These are phyloP conservation scores for Platismatia glauca DNA, from an alignment of 495 filamentous ascomycete species.

Conservation along the genomic window DNA sequence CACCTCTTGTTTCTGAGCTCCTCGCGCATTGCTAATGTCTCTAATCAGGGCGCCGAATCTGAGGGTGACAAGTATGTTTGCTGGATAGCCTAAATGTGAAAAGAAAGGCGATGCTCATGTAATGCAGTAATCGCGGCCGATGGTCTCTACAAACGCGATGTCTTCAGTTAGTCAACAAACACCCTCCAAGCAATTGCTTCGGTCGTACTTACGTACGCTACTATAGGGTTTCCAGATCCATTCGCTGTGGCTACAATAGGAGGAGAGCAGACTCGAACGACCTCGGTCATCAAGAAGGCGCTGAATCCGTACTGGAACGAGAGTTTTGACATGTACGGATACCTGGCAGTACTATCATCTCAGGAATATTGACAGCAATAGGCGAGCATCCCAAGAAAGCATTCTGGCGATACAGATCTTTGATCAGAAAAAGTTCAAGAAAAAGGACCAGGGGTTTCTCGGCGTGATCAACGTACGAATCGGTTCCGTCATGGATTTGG, in stretches of 20 bases:
- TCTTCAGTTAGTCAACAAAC: conserved; percentile 67
- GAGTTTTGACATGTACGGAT: conserved; percentile 82
- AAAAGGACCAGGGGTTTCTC: conserved; percentile 98
- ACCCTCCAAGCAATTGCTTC: neutral
- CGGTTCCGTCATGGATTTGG: conserved; percentile 84
- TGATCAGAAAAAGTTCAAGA: conserved; percentile 99
- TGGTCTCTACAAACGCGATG: conserved; percentile 97
- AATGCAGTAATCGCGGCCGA: conserved; percentile 88
- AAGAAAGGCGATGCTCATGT: conserved; percentile 7
- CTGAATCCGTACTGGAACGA: conserved; percentile 99
- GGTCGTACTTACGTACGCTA: conserved; percentile 6
- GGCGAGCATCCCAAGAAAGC: conserved; percentile 81
- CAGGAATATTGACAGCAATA: conserved; percentile 29
- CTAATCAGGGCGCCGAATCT: conserved; percentile 47
- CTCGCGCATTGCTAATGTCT: conserved; percentile 30
- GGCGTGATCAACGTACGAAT: conserved; percentile 96
- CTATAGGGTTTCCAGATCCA: conserved; percentile 85
- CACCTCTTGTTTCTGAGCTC: conserved; percentile 1
- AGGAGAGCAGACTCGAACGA: conserved; percentile 94
- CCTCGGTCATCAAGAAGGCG: conserved; percentile 90
- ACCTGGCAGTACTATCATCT: conserved; percentile 2
- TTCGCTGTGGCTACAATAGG: conserved; percentile 95
- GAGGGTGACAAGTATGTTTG: conserved; percentile 53
- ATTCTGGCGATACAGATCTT: conserved; percentile 98
- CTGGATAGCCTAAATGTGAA: neutral